phyloP scores from a whole-genome alignment of 2,329 filamentous ascomycete species.

The Huntiella moniliformis region DNA sequence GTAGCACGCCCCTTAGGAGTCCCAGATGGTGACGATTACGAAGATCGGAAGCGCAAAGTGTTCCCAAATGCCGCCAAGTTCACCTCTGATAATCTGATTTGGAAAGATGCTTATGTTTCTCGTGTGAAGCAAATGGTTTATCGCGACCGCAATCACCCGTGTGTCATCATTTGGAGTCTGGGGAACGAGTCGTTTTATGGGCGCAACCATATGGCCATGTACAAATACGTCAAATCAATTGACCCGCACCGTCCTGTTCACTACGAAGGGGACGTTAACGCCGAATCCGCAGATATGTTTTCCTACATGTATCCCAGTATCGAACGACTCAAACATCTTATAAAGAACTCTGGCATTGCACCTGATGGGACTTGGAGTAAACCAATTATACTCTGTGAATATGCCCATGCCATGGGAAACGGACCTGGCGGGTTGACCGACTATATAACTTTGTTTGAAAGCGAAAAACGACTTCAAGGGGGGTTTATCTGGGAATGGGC shows the following conservation, averaged over 20 bases:
- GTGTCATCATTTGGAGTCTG: conserved; percentile 51
- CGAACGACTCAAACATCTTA: conserved; percentile 24
- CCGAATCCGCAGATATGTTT: conserved; percentile 41
- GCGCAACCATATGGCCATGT: conserved; percentile 48
- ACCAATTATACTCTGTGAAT: conserved; percentile 39
- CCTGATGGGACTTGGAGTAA: conserved; percentile 25
- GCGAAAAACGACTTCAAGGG: conserved; percentile 32
- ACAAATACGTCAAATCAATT: conserved; percentile 37
- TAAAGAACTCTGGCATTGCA: conserved; percentile 16
- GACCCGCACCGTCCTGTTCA: conserved; percentile 42
- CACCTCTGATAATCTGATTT: conserved; percentile 40
- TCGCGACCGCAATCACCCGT: conserved; percentile 41
- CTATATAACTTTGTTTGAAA: conserved; percentile 46
- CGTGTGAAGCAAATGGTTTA: conserved; percentile 44
- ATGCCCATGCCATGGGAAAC: conserved; percentile 43
- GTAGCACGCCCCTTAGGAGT: conserved; percentile 31
- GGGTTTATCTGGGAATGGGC: conserved; percentile 49
- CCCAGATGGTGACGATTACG: conserved; percentile 26
- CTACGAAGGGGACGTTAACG: conserved; percentile 43
- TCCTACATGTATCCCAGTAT: conserved; percentile 46
- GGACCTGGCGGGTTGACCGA: conserved; percentile 43
- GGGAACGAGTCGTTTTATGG: conserved; percentile 58
- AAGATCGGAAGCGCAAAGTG: conserved; percentile 13
- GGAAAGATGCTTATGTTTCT: conserved; percentile 47
- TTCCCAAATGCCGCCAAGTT: conserved; percentile 24